Conservation (phyloP, 345 rosid species). For the Cardiospermum halicacabum region DNA sequence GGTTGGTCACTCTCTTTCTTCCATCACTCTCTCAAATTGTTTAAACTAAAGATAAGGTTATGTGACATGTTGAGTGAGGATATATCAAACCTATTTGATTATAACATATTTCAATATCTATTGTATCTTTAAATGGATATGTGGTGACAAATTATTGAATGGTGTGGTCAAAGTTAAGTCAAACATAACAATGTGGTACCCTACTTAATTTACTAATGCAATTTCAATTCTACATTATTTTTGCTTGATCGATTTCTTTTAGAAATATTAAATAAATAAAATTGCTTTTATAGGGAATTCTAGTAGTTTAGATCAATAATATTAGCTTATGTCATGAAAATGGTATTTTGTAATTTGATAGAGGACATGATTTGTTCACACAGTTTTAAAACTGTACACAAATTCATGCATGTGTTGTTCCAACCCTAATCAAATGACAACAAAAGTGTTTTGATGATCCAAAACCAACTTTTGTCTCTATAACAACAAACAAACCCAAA, state of each 20-base stretch:
- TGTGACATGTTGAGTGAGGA: background rate
- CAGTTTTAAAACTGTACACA: too few species aligned
- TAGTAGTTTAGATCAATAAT: too few species aligned
- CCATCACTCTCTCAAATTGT: background rate
- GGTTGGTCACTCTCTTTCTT: background rate
- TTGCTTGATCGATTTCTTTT: background rate
- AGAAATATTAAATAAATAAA: too few species aligned
- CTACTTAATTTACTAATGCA: background rate
- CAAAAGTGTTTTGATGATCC: background rate
- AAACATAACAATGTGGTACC: background rate
- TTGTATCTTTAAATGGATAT: background rate
- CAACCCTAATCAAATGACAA: too few species aligned
- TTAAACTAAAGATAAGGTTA: constrained; percentile 8
- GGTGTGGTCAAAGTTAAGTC: constrained; percentile 2
- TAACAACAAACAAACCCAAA: background rate
- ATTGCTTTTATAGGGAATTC: too few species aligned
- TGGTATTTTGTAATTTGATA: too few species aligned
- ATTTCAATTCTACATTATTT: background rate
- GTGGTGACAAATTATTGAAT: background rate
- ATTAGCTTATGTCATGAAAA: too few species aligned
- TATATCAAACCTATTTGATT: background rate
- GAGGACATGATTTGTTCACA: too few species aligned
- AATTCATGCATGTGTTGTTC: too few species aligned
- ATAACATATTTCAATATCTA: background rate
- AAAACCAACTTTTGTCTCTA: background rate